phyloP scores from a whole-genome alignment of 768 basidiomycete genomes.

The Melanogaster broomeanus region DNA sequence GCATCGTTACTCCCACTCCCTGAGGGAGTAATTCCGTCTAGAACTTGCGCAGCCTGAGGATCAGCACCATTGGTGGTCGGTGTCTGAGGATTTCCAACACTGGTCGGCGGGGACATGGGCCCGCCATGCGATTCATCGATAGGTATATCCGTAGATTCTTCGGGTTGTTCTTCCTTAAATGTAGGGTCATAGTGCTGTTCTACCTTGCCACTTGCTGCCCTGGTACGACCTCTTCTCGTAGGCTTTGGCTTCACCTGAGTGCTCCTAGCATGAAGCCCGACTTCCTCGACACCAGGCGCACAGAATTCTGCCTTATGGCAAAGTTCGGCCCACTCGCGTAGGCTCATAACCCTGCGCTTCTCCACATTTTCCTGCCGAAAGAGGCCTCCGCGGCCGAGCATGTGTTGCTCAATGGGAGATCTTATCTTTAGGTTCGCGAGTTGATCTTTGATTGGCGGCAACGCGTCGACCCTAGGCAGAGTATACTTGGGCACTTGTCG shows the following conservation, averaged over 20 bases:
- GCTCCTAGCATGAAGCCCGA: conserved; percentile 54
- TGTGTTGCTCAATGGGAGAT: conserved; percentile 91
- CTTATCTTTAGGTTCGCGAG: conserved; percentile 77
- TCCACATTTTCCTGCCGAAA: conserved; percentile 92
- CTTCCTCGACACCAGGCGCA: conserved; percentile 70
- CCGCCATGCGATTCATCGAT: conserved; percentile 2
- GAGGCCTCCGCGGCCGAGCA: conserved; percentile 83
- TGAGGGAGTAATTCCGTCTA: not conserved
- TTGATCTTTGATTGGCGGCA: conserved; percentile 74
- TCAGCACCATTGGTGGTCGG: conserved; percentile 17
- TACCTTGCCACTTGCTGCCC: conserved; percentile 36
- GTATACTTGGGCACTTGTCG: conserved; percentile 19
- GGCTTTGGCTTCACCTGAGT: conserved; percentile 35
- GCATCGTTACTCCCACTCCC: conserved; percentile 11
- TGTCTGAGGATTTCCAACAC: conserved; percentile 20
- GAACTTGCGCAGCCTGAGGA: not conserved
- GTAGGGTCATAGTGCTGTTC: conserved; percentile 32
- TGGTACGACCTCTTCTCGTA: conserved; percentile 45
- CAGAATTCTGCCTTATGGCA: conserved; percentile 71
- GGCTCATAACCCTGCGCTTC: conserved; percentile 79
- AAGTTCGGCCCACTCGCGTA: conserved; percentile 85
- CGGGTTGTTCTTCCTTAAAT: conserved; percentile 48
- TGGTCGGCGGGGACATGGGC: conserved; percentile 32
- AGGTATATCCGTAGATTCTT: conserved; percentile 5
- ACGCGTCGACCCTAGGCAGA: conserved; percentile 58